Evolutionary conservation across 495 filamentous ascomycete species (phyloP).

Genomic region (Melanomma pulvis-pyrius): DNA sequence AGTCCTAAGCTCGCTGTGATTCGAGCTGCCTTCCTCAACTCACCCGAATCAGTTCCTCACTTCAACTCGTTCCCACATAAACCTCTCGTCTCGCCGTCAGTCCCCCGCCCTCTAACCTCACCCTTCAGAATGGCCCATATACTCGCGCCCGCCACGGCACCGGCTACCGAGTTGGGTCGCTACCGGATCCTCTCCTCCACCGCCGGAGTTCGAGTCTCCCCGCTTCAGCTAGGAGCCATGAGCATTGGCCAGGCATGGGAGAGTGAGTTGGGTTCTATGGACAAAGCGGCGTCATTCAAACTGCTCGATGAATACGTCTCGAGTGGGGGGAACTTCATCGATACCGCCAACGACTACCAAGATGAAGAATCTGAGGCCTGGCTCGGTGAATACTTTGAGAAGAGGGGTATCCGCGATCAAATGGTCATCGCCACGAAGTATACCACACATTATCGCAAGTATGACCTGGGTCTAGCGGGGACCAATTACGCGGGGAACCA

Average conservation of each 20-base stretch:
- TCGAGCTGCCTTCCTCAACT: no score
- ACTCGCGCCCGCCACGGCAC: no score
- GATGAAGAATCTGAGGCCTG: constrained; percentile 68
- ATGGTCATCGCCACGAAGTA: constrained; percentile 76
- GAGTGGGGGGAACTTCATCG: constrained; percentile 76
- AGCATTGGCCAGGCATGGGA: constrained; percentile 59
- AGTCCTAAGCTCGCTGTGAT: no score
- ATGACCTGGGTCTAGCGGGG: constrained; percentile 54
- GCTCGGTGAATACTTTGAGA: constrained; percentile 76
- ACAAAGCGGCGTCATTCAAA: constrained; percentile 59
- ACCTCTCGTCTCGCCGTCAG: no score
- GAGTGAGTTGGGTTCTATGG: constrained; percentile 51
- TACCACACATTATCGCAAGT: no score
- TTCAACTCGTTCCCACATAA: no score
- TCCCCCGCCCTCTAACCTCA: no score
- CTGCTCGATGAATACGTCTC: constrained; percentile 67
- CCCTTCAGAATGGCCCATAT: no score
- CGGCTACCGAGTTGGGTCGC: no score
- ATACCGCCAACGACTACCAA: constrained; percentile 66
- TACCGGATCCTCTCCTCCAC: background rate
- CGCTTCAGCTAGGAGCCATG: constrained; percentile 61
- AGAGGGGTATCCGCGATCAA: constrained; percentile 56
- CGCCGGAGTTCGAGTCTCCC: constrained; percentile 42
- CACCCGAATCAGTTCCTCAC: no score
- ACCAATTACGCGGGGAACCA: no score